Base-by-base conservation (phyloP, 1,139 yeast species). In the Pichia sp. region DNA sequence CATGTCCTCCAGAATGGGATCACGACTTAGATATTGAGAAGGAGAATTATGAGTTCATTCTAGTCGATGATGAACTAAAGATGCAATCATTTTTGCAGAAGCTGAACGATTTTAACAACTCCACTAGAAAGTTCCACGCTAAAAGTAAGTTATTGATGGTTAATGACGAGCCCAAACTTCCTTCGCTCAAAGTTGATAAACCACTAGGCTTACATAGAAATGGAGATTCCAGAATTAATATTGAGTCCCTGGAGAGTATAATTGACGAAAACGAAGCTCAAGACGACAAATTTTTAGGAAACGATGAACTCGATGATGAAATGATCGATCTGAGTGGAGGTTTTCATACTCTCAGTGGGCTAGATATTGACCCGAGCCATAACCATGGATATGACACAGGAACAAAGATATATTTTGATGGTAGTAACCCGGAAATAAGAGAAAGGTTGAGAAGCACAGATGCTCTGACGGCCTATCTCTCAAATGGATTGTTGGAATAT, bases 1-100 rank as follows among this genome's bases (percentile, higher is more conserved):
- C 44, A 11, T 48, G 61, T 8, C 67, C 68, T 5, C 67, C 66
- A 1, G 69, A 67, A 50, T 55, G 64, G 49, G 50, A 49, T 19
- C 40, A 54, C 31, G 40, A 56, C 47, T 38, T 44, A 48, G 50
- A 61, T 58, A 47, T 59, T 59, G 5, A 58, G 59, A 53, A 45
- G n/a, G 59, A 61, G 8, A 8, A 16, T 13, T 66, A 51, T 54
- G 64, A 63, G 52, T 67, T 66, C 50, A 61, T 57, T 32, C 46
- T 67, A 16, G 57, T 61, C 8, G 55, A 53, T 45, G 59, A 66
- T 52, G 67, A 64, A 11, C 3, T 15, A 5, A 66, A 62, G 52
- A 45, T 65, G 5, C 59, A 55, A 41, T 45, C 53, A 2, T 54
- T 57, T 23, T 30, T 58, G 15, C 31, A 51, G n/a, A 56, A 57